Base-by-base conservation (phyloP, 306 rosid species). In the Hippophae rhamnoides region DNA sequence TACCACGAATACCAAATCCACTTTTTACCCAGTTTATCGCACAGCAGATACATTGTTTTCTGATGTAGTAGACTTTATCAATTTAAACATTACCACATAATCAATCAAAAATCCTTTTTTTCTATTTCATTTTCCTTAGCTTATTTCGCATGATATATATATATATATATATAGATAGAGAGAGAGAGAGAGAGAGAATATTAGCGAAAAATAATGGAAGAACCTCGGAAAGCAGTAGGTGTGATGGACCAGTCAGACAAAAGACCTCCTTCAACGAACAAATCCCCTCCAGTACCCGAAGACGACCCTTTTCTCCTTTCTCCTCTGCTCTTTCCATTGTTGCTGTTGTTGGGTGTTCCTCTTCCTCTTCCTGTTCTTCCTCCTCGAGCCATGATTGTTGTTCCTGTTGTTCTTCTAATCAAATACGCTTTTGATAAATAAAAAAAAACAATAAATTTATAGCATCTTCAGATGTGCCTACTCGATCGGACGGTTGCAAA, bases 231-330 rank as follows among this genome's bases (percentile, higher is more conserved):
- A 23, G 67, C 59, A 13, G 26, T 44, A 2, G 74, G 69, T 3
- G 84, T 61, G 13, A 71, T 38, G 5, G 79, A 61, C 96, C 90
- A 88, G 80, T 88, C 93, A 12, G 90, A 79, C 52, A 92, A 68
- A 54, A 83, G 62, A 31, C 99, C 93, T 0, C 95, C 99, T 31
- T 88, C 90, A 5, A 92, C 66, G 27, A 92, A 85, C 60, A 74
- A 59, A 67, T 57, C 70, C 5, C 56, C 58, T 69, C 74, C 70
- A 18, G 8, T 8, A 12, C 11, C 48, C 9, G 68, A 49, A 40
- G 61, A 41, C 13, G 67, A 61, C 1, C 55, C 44, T 2, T 78
- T 74, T 69, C 74, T 67, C 73, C 80, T 79, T 23, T 77, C 65
- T 6, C 73, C 56, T 8, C 12, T 61, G 48, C 53, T 58, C 54